Percentiles rank a stretch among this genome's conserved stretches.
These are phyloP conservation scores for Cutaneotrichosporon arboriforme DNA, from an alignment of 1,284 basidiomycete genomes.

Conservation along the genomic window DNA sequence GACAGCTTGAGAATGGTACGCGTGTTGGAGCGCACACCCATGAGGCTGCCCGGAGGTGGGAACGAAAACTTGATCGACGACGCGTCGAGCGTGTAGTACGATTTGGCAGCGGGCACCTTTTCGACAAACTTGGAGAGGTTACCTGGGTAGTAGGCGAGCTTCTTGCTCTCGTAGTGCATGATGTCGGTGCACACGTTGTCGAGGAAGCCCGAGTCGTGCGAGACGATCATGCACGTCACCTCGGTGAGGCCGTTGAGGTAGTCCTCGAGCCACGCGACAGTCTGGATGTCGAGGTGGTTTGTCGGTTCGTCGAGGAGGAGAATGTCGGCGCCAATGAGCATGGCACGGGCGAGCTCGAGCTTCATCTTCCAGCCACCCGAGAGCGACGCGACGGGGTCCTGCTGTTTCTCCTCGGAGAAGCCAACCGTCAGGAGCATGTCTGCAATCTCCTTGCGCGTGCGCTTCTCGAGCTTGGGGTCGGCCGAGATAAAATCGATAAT, in stretches of 20 bases:
- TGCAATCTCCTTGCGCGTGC: constrained; percentile 64
- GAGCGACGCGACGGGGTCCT: constrained; percentile 78
- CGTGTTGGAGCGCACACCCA: constrained; percentile 96
- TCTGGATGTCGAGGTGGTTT: constrained; percentile 72
- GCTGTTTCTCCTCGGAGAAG: constrained; percentile 81
- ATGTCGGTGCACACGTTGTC: constrained; percentile 97
- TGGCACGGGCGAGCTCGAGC: constrained; percentile 84
- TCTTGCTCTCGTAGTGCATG: constrained; percentile 93
- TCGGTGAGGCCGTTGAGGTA: constrained; percentile 76
- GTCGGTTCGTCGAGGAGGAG: constrained; percentile 59
- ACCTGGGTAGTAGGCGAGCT: constrained; percentile 92
- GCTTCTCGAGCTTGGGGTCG: constrained; percentile 52
- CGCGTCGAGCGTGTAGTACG: constrained; percentile 94
- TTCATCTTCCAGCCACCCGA: constrained; percentile 99
- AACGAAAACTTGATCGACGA: constrained; percentile 95
- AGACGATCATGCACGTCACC: constrained; percentile 89
- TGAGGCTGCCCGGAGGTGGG: constrained; percentile 90
- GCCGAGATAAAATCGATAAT: constrained; percentile 84
- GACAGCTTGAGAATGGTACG: constrained; percentile 92
- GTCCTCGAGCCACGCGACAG: constrained; percentile 89
- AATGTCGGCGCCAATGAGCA: constrained; percentile 93
- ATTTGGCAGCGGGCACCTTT: constrained; percentile 88
- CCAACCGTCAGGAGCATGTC: constrained; percentile 79
- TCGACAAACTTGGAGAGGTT: constrained; percentile 90
- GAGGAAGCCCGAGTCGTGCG: constrained; percentile 96